A percentile compares a stretch with the other conserved stretches of the same genome.
Evolutionary conservation across 805 yeast species (phyloP).

Genomic region (Hanseniaspora clermontiae): DNA sequence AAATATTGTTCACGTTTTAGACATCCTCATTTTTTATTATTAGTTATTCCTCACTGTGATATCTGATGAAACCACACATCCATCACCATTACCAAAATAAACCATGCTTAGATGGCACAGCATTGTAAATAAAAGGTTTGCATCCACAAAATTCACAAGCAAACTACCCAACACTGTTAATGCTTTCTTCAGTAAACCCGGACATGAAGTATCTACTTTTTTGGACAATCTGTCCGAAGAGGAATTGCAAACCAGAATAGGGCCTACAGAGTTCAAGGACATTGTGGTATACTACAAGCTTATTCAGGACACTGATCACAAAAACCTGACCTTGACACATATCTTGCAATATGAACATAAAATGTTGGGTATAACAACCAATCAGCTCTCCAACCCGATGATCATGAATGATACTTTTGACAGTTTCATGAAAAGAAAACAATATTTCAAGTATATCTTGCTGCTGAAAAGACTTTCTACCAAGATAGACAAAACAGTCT

Average conservation of each 20-base stretch:
- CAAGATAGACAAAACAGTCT: background rate
- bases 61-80: no score
- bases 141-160: background rate
- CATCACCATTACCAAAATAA: background rate
- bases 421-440: background rate
- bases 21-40: no score
- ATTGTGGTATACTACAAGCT: constrained; percentile 3
- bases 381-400: background rate
- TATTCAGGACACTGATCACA: constrained; percentile 1
- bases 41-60: no score
- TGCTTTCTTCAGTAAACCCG: constrained; percentile 5
- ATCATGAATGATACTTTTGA: constrained; percentile 1
- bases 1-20: no score
- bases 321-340: background rate
- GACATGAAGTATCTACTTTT: background rate
- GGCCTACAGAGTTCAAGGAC: background rate
- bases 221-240: background rate
- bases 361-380: constrained; percentile 1
- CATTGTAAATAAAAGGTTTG: background rate
- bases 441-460: constrained; percentile 2
- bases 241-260: background rate
- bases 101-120: background rate
- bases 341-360: constrained; percentile 6
- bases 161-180: constrained; percentile 1
- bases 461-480: background rate